These are phyloP conservation scores for Canariomyces notabilis DNA, from an alignment of 2,329 filamentous ascomycete genomes.

Conservation along the genomic window DNA sequence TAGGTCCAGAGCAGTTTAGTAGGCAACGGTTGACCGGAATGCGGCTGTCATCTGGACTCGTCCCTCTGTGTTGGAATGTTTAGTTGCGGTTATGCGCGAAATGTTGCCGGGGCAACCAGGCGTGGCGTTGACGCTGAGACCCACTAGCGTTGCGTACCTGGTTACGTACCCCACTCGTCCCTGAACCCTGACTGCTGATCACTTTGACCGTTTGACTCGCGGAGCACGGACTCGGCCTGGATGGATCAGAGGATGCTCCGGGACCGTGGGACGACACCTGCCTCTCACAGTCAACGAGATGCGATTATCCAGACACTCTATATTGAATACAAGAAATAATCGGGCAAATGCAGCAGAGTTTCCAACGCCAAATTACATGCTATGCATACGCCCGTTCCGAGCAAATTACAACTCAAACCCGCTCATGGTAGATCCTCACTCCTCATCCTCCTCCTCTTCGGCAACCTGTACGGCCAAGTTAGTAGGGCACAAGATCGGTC, in stretches of 20 bases:
- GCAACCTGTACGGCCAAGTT: conserved; percentile 38
- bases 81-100: background rate
- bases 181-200: background rate
- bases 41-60: conserved; percentile 10
- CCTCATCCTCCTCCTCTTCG: conserved; percentile 47
- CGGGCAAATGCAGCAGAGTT: background rate
- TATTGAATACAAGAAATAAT: background rate
- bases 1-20: too few species aligned
- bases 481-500: conserved; percentile 19
- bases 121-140: background rate
- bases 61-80: conserved; percentile 6
- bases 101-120: conserved; percentile 13
- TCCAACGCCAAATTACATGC: background rate
- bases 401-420: background rate
- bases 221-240: background rate
- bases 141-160: too few species aligned
- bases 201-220: background rate
- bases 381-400: background rate
- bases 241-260: background rate
- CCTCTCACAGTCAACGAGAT: too few species aligned
- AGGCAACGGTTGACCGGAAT: too few species aligned
- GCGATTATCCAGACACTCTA: background rate
- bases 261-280: background rate
- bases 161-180: background rate
- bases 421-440: conserved; percentile 29